Conservation (phyloP, 2,329 filamentous ascomycete genomes). For the Fusarium buxicola region DNA sequence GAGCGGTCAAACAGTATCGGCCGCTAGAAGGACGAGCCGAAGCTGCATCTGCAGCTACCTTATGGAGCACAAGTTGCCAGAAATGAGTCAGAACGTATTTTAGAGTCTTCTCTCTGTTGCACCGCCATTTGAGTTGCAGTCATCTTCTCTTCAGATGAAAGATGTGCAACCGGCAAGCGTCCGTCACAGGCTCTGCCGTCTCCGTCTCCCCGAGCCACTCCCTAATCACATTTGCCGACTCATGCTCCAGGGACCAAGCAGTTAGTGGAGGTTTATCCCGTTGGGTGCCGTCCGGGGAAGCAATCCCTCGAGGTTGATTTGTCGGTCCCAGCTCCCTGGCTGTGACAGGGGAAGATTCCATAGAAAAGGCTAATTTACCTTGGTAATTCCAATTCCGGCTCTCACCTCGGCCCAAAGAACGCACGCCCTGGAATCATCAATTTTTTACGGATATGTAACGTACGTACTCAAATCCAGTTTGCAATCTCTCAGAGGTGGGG, state of each 20-base stretch:
- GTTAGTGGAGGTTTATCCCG: neutral
- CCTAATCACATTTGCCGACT: constrained; percentile 21
- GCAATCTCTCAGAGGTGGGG: constrained; percentile 36
- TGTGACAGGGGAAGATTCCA: constrained; percentile 35
- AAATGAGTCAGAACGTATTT: constrained; percentile 29
- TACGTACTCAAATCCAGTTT: neutral
- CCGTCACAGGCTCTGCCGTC: neutral
- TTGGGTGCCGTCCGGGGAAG: constrained; percentile 37
- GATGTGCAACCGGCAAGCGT: neutral
- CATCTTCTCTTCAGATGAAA: constrained; percentile 19
- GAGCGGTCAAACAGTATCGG: constrained; percentile 32
- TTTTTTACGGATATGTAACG: too few relatives aligned
- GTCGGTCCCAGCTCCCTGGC: constrained; percentile 9
- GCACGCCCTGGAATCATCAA: neutral
- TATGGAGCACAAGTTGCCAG: constrained; percentile 7
- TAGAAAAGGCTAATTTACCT: constrained; percentile 23
- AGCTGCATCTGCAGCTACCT: constrained; percentile 17
- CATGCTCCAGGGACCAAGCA: neutral
- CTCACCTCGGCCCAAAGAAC: neutral
- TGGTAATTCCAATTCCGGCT: constrained; percentile 6
- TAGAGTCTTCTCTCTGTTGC: constrained; percentile 8
- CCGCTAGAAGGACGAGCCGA: constrained; percentile 20
- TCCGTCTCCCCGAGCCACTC: constrained; percentile 20
- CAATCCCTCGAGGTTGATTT: constrained; percentile 19
- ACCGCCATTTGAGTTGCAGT: constrained; percentile 25